Percentiles rank a stretch among this genome's conserved stretches.
Conservation (phyloP, 2,329 filamentous ascomycete species). For the Cryphonectria japonica region DNA sequence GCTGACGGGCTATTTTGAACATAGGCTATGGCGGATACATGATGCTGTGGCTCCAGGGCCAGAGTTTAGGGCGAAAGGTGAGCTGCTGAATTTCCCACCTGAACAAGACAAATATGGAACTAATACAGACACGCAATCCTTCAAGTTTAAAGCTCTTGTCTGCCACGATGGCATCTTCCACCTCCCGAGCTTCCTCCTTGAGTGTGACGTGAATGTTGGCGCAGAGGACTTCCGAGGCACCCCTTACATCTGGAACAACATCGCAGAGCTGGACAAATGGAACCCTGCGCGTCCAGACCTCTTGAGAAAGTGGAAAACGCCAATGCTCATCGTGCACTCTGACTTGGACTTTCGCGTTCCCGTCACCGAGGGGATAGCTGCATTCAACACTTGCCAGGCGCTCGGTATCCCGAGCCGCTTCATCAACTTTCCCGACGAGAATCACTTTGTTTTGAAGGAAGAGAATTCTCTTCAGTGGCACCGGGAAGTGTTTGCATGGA, state of each 20-base stretch:
- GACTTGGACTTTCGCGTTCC: constrained; percentile 65
- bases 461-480: constrained; percentile 74
- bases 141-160: constrained; percentile 57
- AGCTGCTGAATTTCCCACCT: constrained; percentile 6
- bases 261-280: constrained; percentile 52
- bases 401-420: constrained; percentile 70
- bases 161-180: constrained; percentile 54
- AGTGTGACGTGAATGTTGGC: constrained; percentile 33
- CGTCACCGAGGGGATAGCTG: constrained; percentile 59
- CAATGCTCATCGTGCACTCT: constrained; percentile 62
- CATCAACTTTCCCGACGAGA: constrained; percentile 73
- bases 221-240: constrained; percentile 48
- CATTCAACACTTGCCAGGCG: constrained; percentile 74
- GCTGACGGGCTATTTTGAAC: neutral
- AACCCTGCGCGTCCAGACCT: constrained; percentile 52
- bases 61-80: constrained; percentile 53
- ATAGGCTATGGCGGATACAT: constrained; percentile 59
- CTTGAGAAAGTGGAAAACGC: constrained; percentile 61
- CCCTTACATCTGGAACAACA: constrained; percentile 47
- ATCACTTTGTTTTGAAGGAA: constrained; percentile 69
- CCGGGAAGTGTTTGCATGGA: constrained; percentile 67
- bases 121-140: neutral
- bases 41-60: constrained; percentile 62
- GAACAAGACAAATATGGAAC: neutral
- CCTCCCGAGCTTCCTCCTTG: constrained; percentile 36